A percentile compares a stretch with the other conserved stretches of the same genome.
Conservation (phyloP, 2,329 filamentous ascomycete species). For the Colletotrichum brevisporum region DNA sequence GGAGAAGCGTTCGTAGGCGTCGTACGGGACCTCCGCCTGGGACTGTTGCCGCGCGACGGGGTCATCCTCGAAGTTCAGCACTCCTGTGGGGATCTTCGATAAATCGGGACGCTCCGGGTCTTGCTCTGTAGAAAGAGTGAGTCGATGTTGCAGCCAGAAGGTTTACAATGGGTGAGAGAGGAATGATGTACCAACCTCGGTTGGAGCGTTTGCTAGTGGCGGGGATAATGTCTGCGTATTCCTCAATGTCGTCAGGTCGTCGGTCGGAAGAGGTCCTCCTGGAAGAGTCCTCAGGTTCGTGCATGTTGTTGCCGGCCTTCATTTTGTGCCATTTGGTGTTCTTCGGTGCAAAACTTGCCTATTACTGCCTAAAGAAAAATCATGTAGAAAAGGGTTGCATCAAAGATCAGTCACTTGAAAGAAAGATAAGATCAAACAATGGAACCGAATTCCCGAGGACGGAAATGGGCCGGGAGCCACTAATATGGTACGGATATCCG, state of each 20-base stretch:
- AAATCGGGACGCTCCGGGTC: slow-evolving; percentile 5
- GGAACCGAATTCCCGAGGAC: background rate
- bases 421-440: too few relatives aligned
- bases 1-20: slow-evolving; percentile 76
- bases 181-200: slow-evolving; percentile 5
- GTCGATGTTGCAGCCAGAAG: background rate
- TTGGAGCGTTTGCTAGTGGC: slow-evolving; percentile 12
- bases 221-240: slow-evolving; percentile 32
- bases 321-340: slow-evolving; percentile 3
- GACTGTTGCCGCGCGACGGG: slow-evolving; percentile 22
- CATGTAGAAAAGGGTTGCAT: background rate
- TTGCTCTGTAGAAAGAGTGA: slow-evolving; percentile 16
- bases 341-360: background rate
- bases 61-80: slow-evolving; percentile 28
- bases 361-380: background rate
- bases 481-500: slow-evolving; percentile 24
- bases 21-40: slow-evolving; percentile 59
- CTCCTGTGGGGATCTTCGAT: slow-evolving; percentile 30
- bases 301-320: slow-evolving; percentile 13
- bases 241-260: slow-evolving; percentile 22
- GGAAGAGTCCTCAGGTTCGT: slow-evolving; percentile 16
- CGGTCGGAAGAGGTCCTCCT: slow-evolving; percentile 22
- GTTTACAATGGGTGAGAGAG: background rate
- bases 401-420: background rate
- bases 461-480: slow-evolving; percentile 16